Conservation (phyloP, 2,329 filamentous ascomycete genomes). For the Penicillium sp. region DNA sequence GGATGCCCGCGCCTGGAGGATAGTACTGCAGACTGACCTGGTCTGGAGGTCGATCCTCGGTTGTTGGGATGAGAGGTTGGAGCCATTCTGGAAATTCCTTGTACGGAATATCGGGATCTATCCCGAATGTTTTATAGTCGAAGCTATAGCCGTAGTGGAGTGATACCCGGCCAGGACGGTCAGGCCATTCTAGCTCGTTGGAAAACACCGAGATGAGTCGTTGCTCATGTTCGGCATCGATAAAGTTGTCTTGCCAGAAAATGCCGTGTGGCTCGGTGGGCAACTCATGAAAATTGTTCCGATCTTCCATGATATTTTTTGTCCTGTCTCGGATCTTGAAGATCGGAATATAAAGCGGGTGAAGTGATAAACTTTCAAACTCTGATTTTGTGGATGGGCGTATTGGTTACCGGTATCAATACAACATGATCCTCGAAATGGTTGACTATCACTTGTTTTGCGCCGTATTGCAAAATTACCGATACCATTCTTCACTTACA, state of each 20-base stretch:
- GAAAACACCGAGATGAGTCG: conserved; percentile 47
- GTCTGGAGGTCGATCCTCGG: conserved; percentile 49
- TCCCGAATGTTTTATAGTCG: conserved; percentile 58
- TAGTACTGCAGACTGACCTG: conserved; percentile 62
- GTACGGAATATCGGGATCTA: conserved; percentile 51
- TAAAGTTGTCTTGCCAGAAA: conserved; percentile 49
- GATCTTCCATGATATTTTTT: neutral
- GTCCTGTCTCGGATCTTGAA: neutral
- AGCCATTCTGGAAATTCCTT: conserved; percentile 54
- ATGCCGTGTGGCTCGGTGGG: conserved; percentile 27
- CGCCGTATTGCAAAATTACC: neutral
- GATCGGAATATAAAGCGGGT: neutral
- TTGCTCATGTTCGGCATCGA: conserved; percentile 47
- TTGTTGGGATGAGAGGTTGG: conserved; percentile 46
- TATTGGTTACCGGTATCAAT: conserved; percentile 4
- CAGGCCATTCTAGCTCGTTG: conserved; percentile 49
- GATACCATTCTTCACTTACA: neutral
- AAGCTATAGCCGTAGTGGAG: conserved; percentile 59
- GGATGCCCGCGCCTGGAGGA: conserved; percentile 58
- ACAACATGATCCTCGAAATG: neutral
- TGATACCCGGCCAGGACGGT: conserved; percentile 47
- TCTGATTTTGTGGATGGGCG: neutral
- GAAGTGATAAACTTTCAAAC: neutral
- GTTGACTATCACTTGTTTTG: neutral
- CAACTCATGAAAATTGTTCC: conserved; percentile 21